These are phyloP conservation scores for Mesembryanthemum crystallinum DNA, from an alignment of 148 eudicot genomes.

Conservation along the genomic window DNA sequence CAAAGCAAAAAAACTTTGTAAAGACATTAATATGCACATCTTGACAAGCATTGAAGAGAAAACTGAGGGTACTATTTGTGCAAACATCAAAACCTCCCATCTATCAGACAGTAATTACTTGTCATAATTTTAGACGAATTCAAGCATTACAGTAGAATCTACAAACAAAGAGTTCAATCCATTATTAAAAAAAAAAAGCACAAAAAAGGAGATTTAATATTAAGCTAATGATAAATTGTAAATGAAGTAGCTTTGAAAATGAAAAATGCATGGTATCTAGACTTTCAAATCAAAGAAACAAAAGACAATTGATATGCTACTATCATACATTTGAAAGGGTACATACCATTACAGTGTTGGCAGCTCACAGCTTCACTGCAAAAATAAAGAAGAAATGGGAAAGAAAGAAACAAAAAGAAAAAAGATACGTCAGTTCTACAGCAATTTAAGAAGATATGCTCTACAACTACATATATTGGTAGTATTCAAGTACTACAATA, in stretches of 20 bases:
- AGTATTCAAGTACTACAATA: no score
- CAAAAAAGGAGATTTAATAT: neutral
- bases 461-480: neutral
- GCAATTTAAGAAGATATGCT: neutral
- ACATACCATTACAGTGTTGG: constrained; percentile 71
- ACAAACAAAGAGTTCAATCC: neutral
- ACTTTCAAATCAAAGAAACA: neutral
- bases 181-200: no score
- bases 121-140: neutral
- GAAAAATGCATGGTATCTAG: neutral
- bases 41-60: neutral
- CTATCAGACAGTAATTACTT: neutral
- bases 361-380: constrained; percentile 94
- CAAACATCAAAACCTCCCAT: neutral
- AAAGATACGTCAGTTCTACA: neutral
- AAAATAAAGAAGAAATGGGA: constrained; percentile 13
- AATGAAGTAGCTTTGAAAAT: neutral
- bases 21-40: neutral
- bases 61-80: neutral
- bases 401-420: no score
- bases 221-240: no score
- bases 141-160: neutral
- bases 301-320: constrained; percentile 1
- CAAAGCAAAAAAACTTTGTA: neutral
- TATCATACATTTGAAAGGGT: neutral